These are phyloP conservation scores for Colletotrichum tropicicola DNA, from an alignment of 2,329 filamentous ascomycete species.

Conservation along the genomic window DNA sequence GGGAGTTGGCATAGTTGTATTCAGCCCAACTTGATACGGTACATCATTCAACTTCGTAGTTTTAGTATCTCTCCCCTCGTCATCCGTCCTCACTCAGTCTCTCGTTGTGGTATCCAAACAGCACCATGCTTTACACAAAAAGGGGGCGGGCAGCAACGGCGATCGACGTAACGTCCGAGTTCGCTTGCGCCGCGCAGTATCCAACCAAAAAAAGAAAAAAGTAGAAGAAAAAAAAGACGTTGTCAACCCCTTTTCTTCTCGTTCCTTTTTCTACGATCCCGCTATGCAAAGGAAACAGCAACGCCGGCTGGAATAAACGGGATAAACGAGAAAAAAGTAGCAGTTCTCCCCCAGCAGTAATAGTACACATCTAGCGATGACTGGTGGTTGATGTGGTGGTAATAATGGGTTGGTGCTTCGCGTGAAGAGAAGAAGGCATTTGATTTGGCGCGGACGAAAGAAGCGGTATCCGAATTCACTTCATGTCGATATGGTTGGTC, in stretches of 20 bases:
- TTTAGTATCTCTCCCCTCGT: background rate
- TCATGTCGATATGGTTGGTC: background rate
- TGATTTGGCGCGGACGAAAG: background rate
- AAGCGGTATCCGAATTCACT: background rate
- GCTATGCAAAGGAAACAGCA: conserved; percentile 20
- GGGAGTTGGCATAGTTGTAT: too few relatives aligned
- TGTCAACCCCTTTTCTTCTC: background rate
- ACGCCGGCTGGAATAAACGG: background rate
- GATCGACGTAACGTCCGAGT: background rate
- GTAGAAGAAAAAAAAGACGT: background rate
- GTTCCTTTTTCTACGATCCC: conserved; percentile 3
- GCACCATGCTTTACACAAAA: background rate
- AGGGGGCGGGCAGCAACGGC: background rate
- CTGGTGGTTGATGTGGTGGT: background rate
- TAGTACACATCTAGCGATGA: background rate
- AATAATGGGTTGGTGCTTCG: background rate
- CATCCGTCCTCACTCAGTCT: background rate
- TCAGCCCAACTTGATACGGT: background rate
- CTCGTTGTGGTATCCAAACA: background rate
- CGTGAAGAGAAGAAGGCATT: background rate
- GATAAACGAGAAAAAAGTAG: background rate
- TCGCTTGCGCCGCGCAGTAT: background rate
- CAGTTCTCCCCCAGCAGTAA: background rate
- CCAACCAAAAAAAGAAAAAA: background rate
- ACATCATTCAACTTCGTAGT: background rate